Base-by-base conservation (phyloP, 202 grass and related monocot genomes). In the Hordeum pubiflorum region DNA sequence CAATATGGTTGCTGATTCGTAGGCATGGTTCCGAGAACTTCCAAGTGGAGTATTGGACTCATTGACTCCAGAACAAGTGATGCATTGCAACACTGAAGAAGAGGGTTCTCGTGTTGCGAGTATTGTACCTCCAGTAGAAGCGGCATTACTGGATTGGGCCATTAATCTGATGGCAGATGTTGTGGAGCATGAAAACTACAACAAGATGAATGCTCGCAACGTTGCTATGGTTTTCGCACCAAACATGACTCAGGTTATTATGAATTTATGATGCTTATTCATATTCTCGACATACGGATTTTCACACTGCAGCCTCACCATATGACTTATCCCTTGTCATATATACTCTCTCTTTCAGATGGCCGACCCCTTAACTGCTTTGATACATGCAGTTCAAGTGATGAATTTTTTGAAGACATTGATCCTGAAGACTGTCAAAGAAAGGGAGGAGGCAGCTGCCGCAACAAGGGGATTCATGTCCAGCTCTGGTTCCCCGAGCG, bases 161-260 rank as follows among this genome's bases (percentile, higher is more conserved):
- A 83, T 99, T 59, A 99, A 96, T 93, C 83, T 99, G 31, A 96
- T 99, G 92, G 89, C 96, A 61, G 92, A 95, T 88, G 90, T 99
- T 68, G 92, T 96, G 72, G 78, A 93, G 72, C 86, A 93, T 73
- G 89, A 96, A 79, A 82, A 71, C 40, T 90, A 69, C 63, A 99
- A 99, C 78, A 99, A 96, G 80, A 99, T 98, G 96, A 93, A 95
- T 81, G 90, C 92, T 79, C 88, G 96, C 54, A 99, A 93, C 37
- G 89, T 96, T 17, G 96, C 92, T 64, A 96, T 99, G 96, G 96
- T 97, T 97, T 97, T 97, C 59, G 92, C 95, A 9, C 95, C 95
- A 68, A 97, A 97, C 78, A 97, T 97, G 96, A 99, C 90, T 46
- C 91, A 93, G 96, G 92, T 99, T 78, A 81, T 7, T 74, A 7